A percentile compares a stretch with the other conserved stretches of the same genome.
These are phyloP conservation scores for Mycena citricolor DNA, from an alignment of 1,284 basidiomycete species.

Conservation along the genomic window DNA sequence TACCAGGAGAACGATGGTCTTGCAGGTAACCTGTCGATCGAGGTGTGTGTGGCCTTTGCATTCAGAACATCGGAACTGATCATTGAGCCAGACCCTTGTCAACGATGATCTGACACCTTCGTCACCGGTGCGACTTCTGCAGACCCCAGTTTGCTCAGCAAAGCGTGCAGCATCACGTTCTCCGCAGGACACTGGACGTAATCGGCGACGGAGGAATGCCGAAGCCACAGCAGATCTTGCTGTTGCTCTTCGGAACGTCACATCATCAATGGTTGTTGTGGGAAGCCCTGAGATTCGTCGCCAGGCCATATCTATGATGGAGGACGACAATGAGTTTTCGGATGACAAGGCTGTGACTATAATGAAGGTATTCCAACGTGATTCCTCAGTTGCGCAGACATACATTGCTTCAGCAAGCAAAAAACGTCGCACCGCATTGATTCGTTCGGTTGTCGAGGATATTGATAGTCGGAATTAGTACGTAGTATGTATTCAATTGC, in stretches of 20 bases:
- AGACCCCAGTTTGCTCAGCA: too few species aligned
- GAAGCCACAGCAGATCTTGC: constrained; percentile 2
- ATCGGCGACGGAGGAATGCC: constrained; percentile 2
- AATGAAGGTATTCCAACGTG: constrained; percentile 1
- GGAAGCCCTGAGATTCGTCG: constrained; percentile 3
- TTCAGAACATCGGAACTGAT: too few species aligned
- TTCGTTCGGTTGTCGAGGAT: too few species aligned
- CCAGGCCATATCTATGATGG: constrained; percentile 4
- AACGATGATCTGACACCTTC: neutral
- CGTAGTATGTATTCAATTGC: too few species aligned
- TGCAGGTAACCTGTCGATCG: neutral
- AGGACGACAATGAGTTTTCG: constrained; percentile 6
- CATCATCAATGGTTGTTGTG: neutral
- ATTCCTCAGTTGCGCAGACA: constrained; percentile 3
- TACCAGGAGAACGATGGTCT: neutral
- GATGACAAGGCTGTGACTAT: neutral
- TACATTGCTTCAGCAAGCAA: constrained; percentile 2
- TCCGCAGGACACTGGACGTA: neutral
- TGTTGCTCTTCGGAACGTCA: neutral
- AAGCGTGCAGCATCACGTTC: constrained; percentile 2
- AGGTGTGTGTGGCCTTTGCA: neutral
- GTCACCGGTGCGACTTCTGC: neutral
- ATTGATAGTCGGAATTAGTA: too few species aligned
- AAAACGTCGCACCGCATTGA: too few species aligned
- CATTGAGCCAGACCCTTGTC: too few species aligned